Conservation (phyloP, 208 protist genomes). For the Leishmania martiniquensis region DNA sequence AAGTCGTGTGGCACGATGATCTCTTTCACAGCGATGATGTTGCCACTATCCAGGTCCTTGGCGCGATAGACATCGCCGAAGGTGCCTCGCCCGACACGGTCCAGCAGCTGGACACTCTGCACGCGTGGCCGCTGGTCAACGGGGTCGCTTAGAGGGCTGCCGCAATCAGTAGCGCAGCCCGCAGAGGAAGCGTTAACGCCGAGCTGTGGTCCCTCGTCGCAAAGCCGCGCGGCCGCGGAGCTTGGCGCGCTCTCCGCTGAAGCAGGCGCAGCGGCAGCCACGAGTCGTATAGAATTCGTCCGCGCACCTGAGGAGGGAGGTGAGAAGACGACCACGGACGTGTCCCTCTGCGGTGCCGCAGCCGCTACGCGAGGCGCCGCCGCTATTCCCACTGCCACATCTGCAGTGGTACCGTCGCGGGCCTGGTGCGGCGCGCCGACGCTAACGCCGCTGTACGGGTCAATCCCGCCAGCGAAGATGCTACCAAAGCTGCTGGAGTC, state of each 20-base stretch:
- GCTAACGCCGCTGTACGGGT: constrained; percentile 43
- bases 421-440: constrained; percentile 16
- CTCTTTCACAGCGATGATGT: constrained; percentile 85
- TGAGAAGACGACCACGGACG: not conserved
- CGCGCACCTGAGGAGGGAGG: not conserved
- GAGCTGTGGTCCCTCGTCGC: not conserved
- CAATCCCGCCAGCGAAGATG: constrained; percentile 46
- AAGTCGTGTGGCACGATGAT: constrained; percentile 84
- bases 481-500: constrained; percentile 44
- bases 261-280: not conserved
- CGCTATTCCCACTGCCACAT: not conserved
- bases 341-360: constrained; percentile 7
- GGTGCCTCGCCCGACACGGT: constrained; percentile 80
- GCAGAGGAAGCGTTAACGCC: not conserved
- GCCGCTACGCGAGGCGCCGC: not conserved
- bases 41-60: constrained; percentile 75
- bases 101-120: constrained; percentile 38
- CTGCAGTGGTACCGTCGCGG: constrained; percentile 7
- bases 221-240: not conserved
- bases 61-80: constrained; percentile 86
- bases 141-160: constrained; percentile 5
- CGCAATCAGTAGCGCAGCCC: not conserved
- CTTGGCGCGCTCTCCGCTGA: not conserved
- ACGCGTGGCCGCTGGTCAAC: constrained; percentile 35
- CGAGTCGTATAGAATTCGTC: not conserved